Evolutionary conservation across 805 yeast genomes (phyloP), one percentile per base, ranked within the genome.

Genomic region (Suhomyces faveliae): DNA sequence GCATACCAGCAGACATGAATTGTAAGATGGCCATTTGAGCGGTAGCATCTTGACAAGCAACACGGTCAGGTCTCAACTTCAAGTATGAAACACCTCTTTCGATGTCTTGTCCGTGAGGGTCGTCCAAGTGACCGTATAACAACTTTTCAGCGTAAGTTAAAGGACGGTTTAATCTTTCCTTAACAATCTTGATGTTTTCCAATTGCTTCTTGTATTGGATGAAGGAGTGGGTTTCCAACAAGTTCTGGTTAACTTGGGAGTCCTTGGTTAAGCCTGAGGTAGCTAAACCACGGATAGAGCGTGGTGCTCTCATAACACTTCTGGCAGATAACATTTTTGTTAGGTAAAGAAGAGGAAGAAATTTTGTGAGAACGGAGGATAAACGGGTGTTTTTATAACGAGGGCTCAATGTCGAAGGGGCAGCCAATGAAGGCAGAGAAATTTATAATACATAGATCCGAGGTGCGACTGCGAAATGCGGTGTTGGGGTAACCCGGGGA

Each of bases 41-140:
- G 50, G 97, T 89, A 49, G 98, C 98, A 78, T 91, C 98, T 78
- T 91, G 98, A 87, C 96, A 90, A 43, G 97, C 97, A 52, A 92
- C 97, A 71, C 98, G 84, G 71, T 91, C 98, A 47, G 98, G 98
- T 74, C 96, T 85, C 67, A 92, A 80, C 75, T 92, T 92, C 71
- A 91, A 80, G 76, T 92, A 92, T 43, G 94, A 85, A 49, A 83
- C 80, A 66, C 98, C 97, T 70, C 98, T 85, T 63, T 79, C 77
- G 59, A 87, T 82, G 55, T 86, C 84, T 73, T 89, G 89, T 58
- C 81, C 90, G 60, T 87, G 91, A 53, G 97, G 97, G 64, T 92
- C 82, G 64, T 87, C 96, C 69, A 92, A 80, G 76, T 92, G 98
- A 56, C 96, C 92, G 74, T 92, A 94, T 57, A 92, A 78, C 58